phyloP scores from a whole-genome alignment of 2,329 filamentous ascomycete species.

The Colletotrichum liriopes region DNA sequence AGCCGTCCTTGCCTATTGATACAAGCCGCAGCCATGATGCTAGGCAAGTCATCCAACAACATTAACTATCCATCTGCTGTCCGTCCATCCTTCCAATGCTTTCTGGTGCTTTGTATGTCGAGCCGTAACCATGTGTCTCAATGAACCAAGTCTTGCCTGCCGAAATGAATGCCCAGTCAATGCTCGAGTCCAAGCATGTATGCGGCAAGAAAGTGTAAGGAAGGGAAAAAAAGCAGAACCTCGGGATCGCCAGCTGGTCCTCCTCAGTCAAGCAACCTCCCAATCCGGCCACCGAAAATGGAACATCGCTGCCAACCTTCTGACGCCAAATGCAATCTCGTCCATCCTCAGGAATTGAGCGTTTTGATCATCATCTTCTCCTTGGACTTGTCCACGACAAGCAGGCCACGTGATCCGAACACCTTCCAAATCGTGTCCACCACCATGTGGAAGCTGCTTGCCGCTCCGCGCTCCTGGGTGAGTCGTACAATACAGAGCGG shows the following conservation, averaged over 20 bases:
- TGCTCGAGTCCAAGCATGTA: constrained; percentile 17
- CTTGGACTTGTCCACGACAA: constrained; percentile 79
- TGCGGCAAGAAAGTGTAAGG: constrained; percentile 19
- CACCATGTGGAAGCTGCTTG: constrained; percentile 88
- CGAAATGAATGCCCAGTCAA: constrained; percentile 21
- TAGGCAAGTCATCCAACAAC: constrained; percentile 38
- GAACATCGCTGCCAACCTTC: constrained; percentile 32
- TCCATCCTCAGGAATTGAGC: constrained; percentile 63
- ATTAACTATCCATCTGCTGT: constrained; percentile 25
- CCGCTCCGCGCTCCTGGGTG: constrained; percentile 92
- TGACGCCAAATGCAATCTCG: constrained; percentile 40
- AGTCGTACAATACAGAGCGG: constrained; percentile 87
- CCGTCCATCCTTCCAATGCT: neutral
- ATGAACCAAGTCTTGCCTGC: constrained; percentile 27
- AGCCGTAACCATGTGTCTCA: constrained; percentile 7
- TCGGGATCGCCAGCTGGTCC: neutral
- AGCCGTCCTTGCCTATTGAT: constrained; percentile 14
- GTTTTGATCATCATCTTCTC: constrained; percentile 83
- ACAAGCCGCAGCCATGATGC: constrained; percentile 27
- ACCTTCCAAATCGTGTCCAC: constrained; percentile 82
- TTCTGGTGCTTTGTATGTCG: neutral
- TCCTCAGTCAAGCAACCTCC: constrained; percentile 27
- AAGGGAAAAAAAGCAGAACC: constrained; percentile 34
- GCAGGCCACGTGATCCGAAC: constrained; percentile 74
- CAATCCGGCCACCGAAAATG: constrained; percentile 21